Conservation (phyloP, 2,329 filamentous ascomycete genomes). For the Lasiodiplodia sp. region DNA sequence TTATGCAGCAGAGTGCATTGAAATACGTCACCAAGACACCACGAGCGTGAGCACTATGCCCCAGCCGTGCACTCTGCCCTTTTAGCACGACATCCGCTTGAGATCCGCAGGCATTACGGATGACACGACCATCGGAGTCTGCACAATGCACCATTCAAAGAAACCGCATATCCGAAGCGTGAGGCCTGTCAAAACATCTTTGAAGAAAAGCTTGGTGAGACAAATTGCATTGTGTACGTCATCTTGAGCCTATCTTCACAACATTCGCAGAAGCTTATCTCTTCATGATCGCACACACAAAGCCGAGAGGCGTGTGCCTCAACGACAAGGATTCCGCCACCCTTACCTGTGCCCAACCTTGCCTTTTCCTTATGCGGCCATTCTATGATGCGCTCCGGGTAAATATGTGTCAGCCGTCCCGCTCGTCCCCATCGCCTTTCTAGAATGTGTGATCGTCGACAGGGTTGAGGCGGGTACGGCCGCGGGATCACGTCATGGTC, state of each 20-base stretch:
- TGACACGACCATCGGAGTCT: neutral
- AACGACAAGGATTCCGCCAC: neutral
- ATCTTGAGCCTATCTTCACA: neutral
- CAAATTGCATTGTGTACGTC: too few species aligned
- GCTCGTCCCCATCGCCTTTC: neutral
- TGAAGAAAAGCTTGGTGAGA: neutral
- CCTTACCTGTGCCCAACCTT: neutral
- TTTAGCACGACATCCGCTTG: neutral
- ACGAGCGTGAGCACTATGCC: neutral
- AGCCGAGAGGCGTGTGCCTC: neutral
- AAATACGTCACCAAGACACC: neutral
- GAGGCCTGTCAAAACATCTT: neutral
- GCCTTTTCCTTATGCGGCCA: neutral
- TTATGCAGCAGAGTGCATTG: neutral
- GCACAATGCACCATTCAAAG: neutral
- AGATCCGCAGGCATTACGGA: too few species aligned
- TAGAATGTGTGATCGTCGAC: neutral
- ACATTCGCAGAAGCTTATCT: neutral
- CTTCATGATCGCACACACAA: neutral
- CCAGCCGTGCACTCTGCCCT: neutral
- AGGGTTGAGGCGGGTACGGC: neutral
- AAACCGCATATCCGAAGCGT: neutral
- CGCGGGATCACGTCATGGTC: slow-evolving; percentile 10
- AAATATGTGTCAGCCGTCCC: neutral
- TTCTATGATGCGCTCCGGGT: neutral